Percentiles rank a stretch among this genome's conserved stretches.
Conservation (phyloP, 345 rosid species). For the Streptanthus diversifolius region DNA sequence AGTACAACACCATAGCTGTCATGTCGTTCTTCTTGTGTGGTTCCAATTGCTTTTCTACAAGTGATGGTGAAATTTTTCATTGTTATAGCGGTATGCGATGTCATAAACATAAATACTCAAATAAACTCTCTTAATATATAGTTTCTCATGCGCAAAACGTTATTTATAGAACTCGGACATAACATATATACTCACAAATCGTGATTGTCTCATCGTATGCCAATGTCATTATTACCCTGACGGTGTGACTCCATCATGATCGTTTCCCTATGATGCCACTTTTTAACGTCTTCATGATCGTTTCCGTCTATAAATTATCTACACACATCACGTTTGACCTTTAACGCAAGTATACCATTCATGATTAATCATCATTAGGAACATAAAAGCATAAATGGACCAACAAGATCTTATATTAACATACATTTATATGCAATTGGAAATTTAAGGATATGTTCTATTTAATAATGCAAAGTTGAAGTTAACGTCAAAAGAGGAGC, state of each 20-base stretch:
- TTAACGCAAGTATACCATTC: neutral
- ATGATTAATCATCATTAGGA: constrained; percentile 3
- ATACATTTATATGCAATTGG: neutral
- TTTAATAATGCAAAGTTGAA: constrained; percentile 10
- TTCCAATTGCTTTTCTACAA: neutral
- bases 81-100: neutral
- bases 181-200: neutral
- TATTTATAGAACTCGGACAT: neutral
- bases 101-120: neutral
- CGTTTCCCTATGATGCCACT: neutral
- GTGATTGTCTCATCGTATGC: neutral
- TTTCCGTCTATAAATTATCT: neutral
- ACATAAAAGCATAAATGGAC: neutral
- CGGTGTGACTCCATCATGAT: constrained; percentile 1
- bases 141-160: neutral
- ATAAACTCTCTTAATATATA: neutral
- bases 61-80: neutral
- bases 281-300: constrained; percentile 2
- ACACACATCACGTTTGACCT: constrained; percentile 6
- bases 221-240: neutral
- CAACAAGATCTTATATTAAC: neutral
- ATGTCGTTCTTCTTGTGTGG: neutral
- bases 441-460: neutral
- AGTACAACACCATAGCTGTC: constrained; percentile 8
- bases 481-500: constrained; percentile 25